Base-by-base conservation (phyloP, 2,329 filamentous ascomycete genomes). In the Colletotrichum shisoi region DNA sequence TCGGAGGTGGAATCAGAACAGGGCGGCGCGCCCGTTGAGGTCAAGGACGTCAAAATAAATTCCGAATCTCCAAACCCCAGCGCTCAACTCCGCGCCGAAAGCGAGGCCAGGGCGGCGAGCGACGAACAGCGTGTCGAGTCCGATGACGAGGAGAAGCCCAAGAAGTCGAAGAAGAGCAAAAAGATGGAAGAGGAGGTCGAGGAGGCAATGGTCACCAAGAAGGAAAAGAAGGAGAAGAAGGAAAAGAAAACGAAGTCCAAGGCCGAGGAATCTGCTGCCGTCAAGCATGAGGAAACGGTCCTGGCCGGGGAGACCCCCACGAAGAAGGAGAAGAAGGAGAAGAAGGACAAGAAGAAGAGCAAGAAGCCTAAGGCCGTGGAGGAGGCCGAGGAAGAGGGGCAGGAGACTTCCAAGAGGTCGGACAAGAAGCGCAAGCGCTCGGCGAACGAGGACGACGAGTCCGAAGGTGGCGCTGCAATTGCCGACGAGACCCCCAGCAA, bases 191-290 rank as follows among this genome's bases (percentile, higher is more conserved):
- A 69, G 57, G 64, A 67, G 15, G 60, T 44, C 34, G 3, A 68
- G 44, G 44, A 69, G 42, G 51, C 19, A 27, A 24, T 42, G 13
- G 17, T 54, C 1, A 66, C 71, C 31, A 53, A 53, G 21, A 73
- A 74, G 62, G 70, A 72, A 45, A 75, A 75, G 72, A 71, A 71
- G 31, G 71, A 71, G 31, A 73, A 69, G 42, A 71, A 71, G 31
- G 71, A 71, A 34, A 73, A 69, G 42, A 71, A 73, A 63, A 71
- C 77, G 71, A 79, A 76, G 71, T 73, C 74, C 44, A 78, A 78
- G 71, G 62, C 66, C 31, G 63, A 71, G n/a, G 71, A 73, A 52
- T 44, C 70, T 34, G 66, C 68, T 34, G 63, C 62, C 8, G 52
- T 57, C 51, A 31, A 57, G 13, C 31, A 34, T 34, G 66, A 67